Evolutionary conservation across 495 filamentous ascomycete genomes (phyloP).

Genomic region (Aspergillus haitiensis): DNA sequence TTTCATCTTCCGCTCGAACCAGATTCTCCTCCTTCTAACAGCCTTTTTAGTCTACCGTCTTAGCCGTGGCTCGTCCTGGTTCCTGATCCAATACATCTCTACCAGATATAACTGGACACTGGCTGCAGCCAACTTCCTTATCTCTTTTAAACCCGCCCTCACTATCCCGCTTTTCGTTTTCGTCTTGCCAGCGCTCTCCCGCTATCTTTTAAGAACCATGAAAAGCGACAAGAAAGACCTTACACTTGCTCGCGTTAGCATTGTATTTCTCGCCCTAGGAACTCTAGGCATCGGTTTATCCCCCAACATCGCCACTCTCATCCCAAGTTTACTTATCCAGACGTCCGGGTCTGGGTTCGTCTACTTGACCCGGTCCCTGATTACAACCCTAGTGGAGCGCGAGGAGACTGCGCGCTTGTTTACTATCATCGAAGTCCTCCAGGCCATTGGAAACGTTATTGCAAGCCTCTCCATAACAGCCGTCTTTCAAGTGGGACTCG

Average conservation of each 20-base stretch:
- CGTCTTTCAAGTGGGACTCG: conserved; percentile 53
- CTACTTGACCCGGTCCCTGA: conserved; percentile 49
- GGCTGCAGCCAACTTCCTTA: conserved; percentile 54
- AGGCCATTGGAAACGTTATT: conserved; percentile 54
- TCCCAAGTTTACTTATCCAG: conserved; percentile 49
- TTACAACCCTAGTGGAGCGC: conserved; percentile 52
- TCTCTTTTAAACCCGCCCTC: conserved; percentile 50
- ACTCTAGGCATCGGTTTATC: conserved; percentile 52
- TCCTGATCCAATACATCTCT: conserved; percentile 59
- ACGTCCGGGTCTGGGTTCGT: conserved; percentile 51
- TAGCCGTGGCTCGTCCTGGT: conserved; percentile 50
- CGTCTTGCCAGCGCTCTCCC: conserved; percentile 46
- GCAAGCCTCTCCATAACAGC: conserved; percentile 54
- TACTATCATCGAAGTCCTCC: conserved; percentile 56
- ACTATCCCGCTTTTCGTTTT: conserved; percentile 53
- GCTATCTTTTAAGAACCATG: conserved; percentile 36
- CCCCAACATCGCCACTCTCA: conserved; percentile 36
- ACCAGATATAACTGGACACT: conserved; percentile 56
- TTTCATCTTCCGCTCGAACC: conserved; percentile 48
- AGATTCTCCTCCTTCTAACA: conserved; percentile 47
- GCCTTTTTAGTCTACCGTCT: conserved; percentile 55
- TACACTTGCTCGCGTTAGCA: conserved; percentile 48
- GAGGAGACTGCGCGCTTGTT: conserved; percentile 58
- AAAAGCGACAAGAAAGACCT: conserved; percentile 53
- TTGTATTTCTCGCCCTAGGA: conserved; percentile 44